These are phyloP conservation scores for Fusarium chaquense DNA, from an alignment of 2,329 filamentous ascomycete species.

Conservation along the genomic window DNA sequence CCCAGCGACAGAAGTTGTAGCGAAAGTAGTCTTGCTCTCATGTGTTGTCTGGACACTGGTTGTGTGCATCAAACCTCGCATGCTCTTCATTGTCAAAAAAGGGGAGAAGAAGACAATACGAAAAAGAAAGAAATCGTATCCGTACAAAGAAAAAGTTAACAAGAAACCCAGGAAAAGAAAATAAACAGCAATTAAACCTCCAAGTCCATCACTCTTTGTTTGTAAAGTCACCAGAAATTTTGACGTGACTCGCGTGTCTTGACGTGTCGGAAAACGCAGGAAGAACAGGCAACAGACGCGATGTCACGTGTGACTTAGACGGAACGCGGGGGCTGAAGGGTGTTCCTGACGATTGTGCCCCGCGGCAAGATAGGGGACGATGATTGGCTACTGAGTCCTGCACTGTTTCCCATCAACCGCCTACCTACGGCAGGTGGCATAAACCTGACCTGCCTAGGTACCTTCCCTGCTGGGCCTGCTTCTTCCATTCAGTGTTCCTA, in stretches of 20 bases:
- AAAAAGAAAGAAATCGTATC: background rate
- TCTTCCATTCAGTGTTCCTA: slow-evolving; percentile 19
- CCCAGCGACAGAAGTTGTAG: slow-evolving; percentile 59
- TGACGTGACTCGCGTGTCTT: slow-evolving; percentile 24
- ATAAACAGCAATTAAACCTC: background rate
- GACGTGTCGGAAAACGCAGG: slow-evolving; percentile 43
- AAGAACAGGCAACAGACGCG: slow-evolving; percentile 1
- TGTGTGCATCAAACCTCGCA: slow-evolving; percentile 60
- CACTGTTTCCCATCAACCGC: slow-evolving; percentile 43
- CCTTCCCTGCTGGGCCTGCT: slow-evolving; percentile 26
- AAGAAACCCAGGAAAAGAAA: background rate
- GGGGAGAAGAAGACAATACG: background rate
- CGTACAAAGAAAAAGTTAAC: slow-evolving; percentile 1
- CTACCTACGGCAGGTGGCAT: slow-evolving; percentile 36
- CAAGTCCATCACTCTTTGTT: slow-evolving; percentile 1
- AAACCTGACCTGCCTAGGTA: slow-evolving; percentile 17
- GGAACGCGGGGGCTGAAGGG: background rate
- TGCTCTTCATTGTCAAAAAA: slow-evolving; percentile 53
- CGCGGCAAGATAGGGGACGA: slow-evolving; percentile 41
- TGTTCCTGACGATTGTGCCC: slow-evolving; percentile 50
- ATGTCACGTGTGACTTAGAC: slow-evolving; percentile 18
- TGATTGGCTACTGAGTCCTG: slow-evolving; percentile 46
- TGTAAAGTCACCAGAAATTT: background rate
- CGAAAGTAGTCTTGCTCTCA: slow-evolving; percentile 54
- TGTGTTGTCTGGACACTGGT: slow-evolving; percentile 64